These are phyloP conservation scores for Pseudotulostoma volvatum DNA, from an alignment of 495 filamentous ascomycete species.

Conservation along the genomic window DNA sequence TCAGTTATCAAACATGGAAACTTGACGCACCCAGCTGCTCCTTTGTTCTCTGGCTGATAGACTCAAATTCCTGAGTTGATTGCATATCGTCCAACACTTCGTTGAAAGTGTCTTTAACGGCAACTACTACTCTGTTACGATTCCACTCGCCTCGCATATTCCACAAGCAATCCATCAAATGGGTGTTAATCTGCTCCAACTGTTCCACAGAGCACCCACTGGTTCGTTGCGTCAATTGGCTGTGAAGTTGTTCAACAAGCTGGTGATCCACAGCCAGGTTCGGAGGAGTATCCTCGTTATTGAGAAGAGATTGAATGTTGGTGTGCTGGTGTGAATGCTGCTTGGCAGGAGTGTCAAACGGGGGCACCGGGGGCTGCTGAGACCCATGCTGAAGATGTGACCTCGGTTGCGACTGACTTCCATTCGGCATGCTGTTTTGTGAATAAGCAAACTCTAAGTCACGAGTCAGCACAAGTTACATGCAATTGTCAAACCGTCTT, in stretches of 20 bases:
- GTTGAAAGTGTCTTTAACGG: slow-evolving; percentile 54
- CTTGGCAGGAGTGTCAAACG: slow-evolving; percentile 25
- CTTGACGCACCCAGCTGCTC: slow-evolving; percentile 17
- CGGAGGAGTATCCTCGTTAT: slow-evolving; percentile 27
- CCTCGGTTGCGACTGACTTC: slow-evolving; percentile 25
- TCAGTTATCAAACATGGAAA: no score
- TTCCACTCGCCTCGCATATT: slow-evolving; percentile 61
- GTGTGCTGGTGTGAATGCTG: slow-evolving; percentile 12
- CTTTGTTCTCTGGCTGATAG: slow-evolving; percentile 26
- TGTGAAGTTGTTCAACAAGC: slow-evolving; percentile 38
- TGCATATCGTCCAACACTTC: slow-evolving; percentile 69
- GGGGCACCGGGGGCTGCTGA: slow-evolving; percentile 29
- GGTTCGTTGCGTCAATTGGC: slow-evolving; percentile 42
- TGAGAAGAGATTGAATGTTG: slow-evolving; percentile 28
- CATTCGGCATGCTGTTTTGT: slow-evolving; percentile 17
- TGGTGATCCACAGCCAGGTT: slow-evolving; percentile 40
- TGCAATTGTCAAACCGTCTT: slow-evolving; percentile 18
- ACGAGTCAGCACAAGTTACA: slow-evolving; percentile 7
- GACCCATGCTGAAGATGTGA: slow-evolving; percentile 7
- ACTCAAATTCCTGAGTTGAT: slow-evolving; percentile 40
- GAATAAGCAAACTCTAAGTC: slow-evolving; percentile 11
- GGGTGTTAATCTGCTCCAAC: slow-evolving; percentile 82
- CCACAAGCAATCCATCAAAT: slow-evolving; percentile 83
- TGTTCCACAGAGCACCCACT: slow-evolving; percentile 82
- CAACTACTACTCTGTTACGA: slow-evolving; percentile 47